These are phyloP conservation scores for Ogataea methylovora DNA, from an alignment of 805 yeast genomes.

Conservation along the genomic window DNA sequence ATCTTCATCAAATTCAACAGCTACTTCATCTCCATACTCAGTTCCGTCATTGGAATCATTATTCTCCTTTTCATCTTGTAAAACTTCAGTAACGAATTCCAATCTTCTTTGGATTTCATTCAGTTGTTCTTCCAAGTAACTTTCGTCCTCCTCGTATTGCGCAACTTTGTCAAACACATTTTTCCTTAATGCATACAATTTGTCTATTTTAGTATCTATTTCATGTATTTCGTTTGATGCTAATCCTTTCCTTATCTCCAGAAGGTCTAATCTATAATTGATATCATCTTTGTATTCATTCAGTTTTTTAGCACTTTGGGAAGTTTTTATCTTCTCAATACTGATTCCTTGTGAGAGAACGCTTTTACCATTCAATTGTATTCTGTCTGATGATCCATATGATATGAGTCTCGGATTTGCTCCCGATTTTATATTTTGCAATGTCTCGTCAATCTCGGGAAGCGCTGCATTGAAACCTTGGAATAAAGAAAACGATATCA, in stretches of 20 bases:
- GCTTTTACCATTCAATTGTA: slow-evolving; percentile 3
- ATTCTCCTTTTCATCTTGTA: slow-evolving; percentile 13
- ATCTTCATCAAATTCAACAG: slow-evolving; percentile 2
- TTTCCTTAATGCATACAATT: slow-evolving; percentile 42
- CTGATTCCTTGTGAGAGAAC: slow-evolving; percentile 32
- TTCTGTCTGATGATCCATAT: background rate
- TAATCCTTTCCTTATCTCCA: slow-evolving; percentile 57
- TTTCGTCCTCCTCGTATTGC: slow-evolving; percentile 52
- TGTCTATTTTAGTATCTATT: slow-evolving; percentile 49
- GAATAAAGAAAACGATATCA: slow-evolving; percentile 41
- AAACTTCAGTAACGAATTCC: slow-evolving; percentile 33
- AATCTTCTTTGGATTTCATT: slow-evolving; percentile 36
- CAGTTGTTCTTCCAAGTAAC: slow-evolving; percentile 42
- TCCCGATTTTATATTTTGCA: slow-evolving; percentile 18
- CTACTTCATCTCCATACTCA: background rate
- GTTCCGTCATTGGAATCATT: slow-evolving; percentile 4
- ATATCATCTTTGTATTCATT: slow-evolving; percentile 30
- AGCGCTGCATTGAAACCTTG: slow-evolving; percentile 63
- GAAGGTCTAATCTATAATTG: slow-evolving; percentile 39
- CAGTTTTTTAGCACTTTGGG: slow-evolving; percentile 35
- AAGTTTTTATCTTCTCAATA: slow-evolving; percentile 31
- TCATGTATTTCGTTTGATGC: slow-evolving; percentile 60
- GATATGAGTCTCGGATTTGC: slow-evolving; percentile 1
- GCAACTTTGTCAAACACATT: slow-evolving; percentile 53
- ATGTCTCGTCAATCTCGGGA: slow-evolving; percentile 41